Evolutionary conservation across 2,329 filamentous ascomycete genomes (phyloP).

Genomic region (Tolypocladium amazonense): DNA sequence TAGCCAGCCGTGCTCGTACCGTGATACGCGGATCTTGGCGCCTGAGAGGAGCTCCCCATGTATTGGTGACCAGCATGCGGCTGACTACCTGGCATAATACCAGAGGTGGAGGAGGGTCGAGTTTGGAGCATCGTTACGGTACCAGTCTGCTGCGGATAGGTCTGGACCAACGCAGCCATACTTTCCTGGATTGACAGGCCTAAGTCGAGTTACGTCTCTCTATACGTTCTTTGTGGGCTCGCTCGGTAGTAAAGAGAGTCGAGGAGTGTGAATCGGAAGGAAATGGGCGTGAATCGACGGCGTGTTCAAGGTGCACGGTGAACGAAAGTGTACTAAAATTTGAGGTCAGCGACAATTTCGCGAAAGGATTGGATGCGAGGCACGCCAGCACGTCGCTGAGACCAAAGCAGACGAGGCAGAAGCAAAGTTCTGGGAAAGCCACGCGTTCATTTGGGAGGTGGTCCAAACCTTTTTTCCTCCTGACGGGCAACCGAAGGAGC

Average conservation of each 20-base stretch:
- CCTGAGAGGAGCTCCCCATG: constrained; percentile 22
- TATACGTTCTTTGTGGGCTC: not conserved
- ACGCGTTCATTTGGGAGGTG: not conserved
- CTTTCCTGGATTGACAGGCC: constrained; percentile 20
- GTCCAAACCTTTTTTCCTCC: constrained; percentile 1
- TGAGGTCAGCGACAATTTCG: not conserved
- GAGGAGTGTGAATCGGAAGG: not conserved
- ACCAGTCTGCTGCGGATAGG: constrained; percentile 64
- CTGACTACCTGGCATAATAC: constrained; percentile 39
- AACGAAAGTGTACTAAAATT: not conserved
- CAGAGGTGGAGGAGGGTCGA: constrained; percentile 46
- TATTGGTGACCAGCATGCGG: constrained; percentile 41
- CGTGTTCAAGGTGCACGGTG: not conserved
- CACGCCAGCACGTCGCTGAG: not conserved
- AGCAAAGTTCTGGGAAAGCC: not conserved
- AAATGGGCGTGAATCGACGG: not conserved
- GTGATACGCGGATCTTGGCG: constrained; percentile 18
- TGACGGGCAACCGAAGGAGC: not conserved
- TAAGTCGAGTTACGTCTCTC: not conserved
- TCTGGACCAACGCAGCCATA: constrained; percentile 81
- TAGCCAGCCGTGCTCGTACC: constrained; percentile 33
- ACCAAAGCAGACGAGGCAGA: not conserved
- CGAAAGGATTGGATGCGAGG: not conserved
- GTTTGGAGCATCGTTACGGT: constrained; percentile 68
- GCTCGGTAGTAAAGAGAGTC: not conserved